Conservation (phyloP, 768 basidiomycete genomes). For the Epithele typhae region DNA sequence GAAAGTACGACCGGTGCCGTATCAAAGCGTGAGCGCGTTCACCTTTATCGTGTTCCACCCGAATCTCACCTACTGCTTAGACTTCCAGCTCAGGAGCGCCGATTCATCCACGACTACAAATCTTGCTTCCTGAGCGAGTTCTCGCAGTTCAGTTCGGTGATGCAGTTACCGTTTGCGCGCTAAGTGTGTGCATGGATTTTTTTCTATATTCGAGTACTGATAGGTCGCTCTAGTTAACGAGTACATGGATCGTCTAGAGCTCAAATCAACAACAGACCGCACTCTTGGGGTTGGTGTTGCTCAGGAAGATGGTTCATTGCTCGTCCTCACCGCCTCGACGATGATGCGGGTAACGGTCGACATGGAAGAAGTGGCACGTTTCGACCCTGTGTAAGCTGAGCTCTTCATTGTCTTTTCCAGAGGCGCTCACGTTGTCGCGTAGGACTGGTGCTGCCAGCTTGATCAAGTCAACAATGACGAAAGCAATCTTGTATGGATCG, state of each 20-base stretch:
- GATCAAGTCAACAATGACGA: constrained; percentile 76
- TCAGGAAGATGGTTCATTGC: constrained; percentile 41
- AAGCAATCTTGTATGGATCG: constrained; percentile 76
- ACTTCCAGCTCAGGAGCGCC: constrained; percentile 65
- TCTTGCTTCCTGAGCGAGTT: constrained; percentile 54
- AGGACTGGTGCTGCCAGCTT: constrained; percentile 64
- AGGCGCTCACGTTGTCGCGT: too few species aligned
- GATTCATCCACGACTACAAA: constrained; percentile 64
- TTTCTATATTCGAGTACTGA: neutral
- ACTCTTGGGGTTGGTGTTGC: constrained; percentile 68
- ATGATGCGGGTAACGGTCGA: constrained; percentile 68
- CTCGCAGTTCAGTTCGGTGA: constrained; percentile 71
- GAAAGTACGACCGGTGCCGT: constrained; percentile 58
- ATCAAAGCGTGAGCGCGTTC: constrained; percentile 57
- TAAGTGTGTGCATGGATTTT: constrained; percentile 39
- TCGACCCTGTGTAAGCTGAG: constrained; percentile 56
- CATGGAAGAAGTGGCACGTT: constrained; percentile 53
- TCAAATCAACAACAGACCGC: constrained; percentile 62
- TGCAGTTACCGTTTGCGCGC: constrained; percentile 66
- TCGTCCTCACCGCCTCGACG: constrained; percentile 62
- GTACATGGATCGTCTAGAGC: constrained; percentile 67
- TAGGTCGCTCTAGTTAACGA: constrained; percentile 68
- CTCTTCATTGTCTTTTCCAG: neutral
- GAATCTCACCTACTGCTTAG: constrained; percentile 36
- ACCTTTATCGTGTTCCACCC: neutral